These are phyloP conservation scores for Bjerkandera adusta DNA, from an alignment of 1,284 basidiomycete genomes.

Conservation along the genomic window DNA sequence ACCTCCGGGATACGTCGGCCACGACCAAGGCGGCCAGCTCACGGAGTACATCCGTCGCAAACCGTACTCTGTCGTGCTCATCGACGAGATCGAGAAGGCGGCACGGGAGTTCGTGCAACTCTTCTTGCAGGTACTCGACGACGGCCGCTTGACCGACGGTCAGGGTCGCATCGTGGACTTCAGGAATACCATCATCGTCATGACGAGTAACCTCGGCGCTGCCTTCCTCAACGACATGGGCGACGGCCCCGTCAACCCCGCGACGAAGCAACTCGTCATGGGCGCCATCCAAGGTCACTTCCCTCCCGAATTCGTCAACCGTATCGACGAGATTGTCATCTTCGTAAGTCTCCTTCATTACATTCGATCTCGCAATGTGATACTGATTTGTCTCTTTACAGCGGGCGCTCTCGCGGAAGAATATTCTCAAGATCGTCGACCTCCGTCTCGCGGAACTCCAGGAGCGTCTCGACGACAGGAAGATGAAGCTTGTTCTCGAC, in stretches of 20 bases:
- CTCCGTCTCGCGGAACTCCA: constrained; percentile 68
- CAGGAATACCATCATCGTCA: constrained; percentile 89
- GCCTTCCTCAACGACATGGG: constrained; percentile 76
- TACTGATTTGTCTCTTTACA: constrained; percentile 33
- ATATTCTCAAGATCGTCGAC: constrained; percentile 84
- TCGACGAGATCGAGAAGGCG: constrained; percentile 91
- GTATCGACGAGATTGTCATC: constrained; percentile 87
- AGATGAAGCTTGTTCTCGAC: constrained; percentile 80
- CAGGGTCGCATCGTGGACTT: constrained; percentile 80
- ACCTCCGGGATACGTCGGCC: constrained; percentile 90
- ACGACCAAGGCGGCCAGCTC: constrained; percentile 88
- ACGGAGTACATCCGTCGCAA: constrained; percentile 91
- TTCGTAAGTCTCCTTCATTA: constrained; percentile 61
- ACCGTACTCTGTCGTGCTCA: constrained; percentile 79
- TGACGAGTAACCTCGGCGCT: constrained; percentile 92
- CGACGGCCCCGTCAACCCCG: constrained; percentile 65
- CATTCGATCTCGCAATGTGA: constrained; percentile 3
- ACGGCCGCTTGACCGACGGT: constrained; percentile 91
- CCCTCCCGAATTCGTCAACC: constrained; percentile 92
- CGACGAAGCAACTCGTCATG: constrained; percentile 72
- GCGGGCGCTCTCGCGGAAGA: constrained; percentile 74
- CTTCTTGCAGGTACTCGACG: constrained; percentile 93
- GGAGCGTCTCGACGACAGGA: constrained; percentile 74
- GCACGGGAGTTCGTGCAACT: constrained; percentile 88
- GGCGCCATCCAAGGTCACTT: constrained; percentile 80